A percentile compares a stretch with the other conserved stretches of the same genome.
These are phyloP conservation scores for Batrachochytrium dendrobatidis DNA, from an alignment of 371 early-diverging fungal genomes.

Conservation along the genomic window DNA sequence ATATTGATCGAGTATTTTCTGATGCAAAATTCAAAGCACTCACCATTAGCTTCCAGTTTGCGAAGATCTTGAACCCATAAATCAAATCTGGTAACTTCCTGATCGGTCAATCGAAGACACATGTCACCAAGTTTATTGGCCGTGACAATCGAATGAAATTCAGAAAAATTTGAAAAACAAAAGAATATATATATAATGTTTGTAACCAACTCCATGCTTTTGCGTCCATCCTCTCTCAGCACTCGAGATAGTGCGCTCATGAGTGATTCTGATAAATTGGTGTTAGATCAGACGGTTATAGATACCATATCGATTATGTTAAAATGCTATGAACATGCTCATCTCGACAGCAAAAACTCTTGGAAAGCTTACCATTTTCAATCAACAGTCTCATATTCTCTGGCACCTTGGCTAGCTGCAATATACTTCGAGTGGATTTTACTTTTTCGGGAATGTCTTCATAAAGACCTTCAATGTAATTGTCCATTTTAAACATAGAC, in stretches of 20 bases:
- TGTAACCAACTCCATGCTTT: conserved; percentile 39
- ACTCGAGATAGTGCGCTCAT: conserved; percentile 46
- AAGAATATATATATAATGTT: conserved; percentile 46
- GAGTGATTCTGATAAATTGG: conserved; percentile 39
- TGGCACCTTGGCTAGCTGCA: conserved; percentile 29
- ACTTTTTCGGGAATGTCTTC: conserved; percentile 47
- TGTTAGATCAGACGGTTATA: no score
- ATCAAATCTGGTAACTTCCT: conserved; percentile 33
- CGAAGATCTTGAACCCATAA: conserved; percentile 35
- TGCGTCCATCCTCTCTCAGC: conserved; percentile 42
- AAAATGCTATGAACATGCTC: no score
- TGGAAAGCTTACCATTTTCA: conserved; percentile 23
- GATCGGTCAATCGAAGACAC: conserved; percentile 40
- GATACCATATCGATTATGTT: no score
- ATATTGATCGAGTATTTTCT: no score
- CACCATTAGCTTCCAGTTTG: conserved; percentile 32
- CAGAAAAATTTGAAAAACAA: conserved; percentile 40
- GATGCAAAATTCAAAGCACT: no score
- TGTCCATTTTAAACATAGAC: conserved; percentile 33
- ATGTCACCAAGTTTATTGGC: conserved; percentile 47
- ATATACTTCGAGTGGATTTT: conserved; percentile 33
- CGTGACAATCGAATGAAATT: conserved; percentile 39
- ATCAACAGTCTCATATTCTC: conserved; percentile 31
- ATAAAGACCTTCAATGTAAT: conserved; percentile 45
- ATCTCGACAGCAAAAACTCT: neutral